Base-by-base conservation (phyloP, 495 filamentous ascomycete genomes). In the Rusavskia elegans region DNA sequence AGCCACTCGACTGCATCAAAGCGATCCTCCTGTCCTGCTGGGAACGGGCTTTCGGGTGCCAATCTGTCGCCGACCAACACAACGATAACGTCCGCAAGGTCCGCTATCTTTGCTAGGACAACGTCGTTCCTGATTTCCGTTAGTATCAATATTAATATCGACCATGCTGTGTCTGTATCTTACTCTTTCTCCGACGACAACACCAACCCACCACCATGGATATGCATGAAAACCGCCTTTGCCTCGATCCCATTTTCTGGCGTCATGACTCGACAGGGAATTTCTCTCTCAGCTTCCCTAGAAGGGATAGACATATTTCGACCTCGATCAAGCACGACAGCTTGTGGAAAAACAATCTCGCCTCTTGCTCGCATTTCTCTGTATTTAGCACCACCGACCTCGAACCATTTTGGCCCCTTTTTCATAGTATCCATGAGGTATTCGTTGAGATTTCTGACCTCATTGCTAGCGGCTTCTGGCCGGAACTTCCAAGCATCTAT, bases 21-120 rank as follows among this genome's bases (percentile, higher is more conserved):
- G 63, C 72, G 73, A 59, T 82, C 79, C 45, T 80, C 63, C 5
- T 65, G 56, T 0, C 63, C 68, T 16, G 65, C 66, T 0, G 79
- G 79, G 54, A 66, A 80, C 0, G 75, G 73, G 56, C 80, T 41
- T 50, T 81, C 76, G 0, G 79, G 79, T 7, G 79, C 77, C n/a
- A 74, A 68, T 44, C 79, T 65, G 62, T 81, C 81, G 16, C 76
- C 79, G 19, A 79, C 66, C 6, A 72, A 74, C 11, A 81, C 55
- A 32, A 75, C 69, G 9, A 67, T 65, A 27, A 74, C 50, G 27
- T 69, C 56, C 25, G 56, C 60, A 19, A 54, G 57, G 53, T 77
- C 64, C 50, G 74, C 75, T 49, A 68, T 56, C 53, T 59, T 62
- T 42, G 67, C 55, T 13, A 74, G 56, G 23, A 64, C 56, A n/a